Evolutionary conservation across 225 moss, liverwort and hornwort species (phyloP), one percentile per base, ranked within the genome.

Genomic region (Sphagnum tenellum): DNA sequence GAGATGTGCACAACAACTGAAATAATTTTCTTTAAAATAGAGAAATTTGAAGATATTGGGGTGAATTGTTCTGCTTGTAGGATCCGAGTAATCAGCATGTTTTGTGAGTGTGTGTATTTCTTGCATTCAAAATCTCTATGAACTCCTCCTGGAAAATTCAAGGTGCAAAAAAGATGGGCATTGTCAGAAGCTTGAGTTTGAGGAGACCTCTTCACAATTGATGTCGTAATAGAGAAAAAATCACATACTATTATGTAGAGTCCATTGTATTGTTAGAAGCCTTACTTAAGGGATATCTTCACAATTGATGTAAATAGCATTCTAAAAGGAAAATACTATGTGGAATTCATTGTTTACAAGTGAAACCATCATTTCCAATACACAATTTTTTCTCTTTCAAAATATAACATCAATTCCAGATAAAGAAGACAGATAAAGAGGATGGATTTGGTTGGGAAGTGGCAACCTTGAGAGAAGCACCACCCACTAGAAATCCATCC

Each of bases 401-500:
- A 29, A 29, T 29, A 29, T 29, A 29, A 29, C 29, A 29, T 29
- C 29, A 29, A 29, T 29, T 13, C 57, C 48, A 45, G 7, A 12
- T 12, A 8, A 56, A 56, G 0, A 3, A 47, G 3, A 7, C 7
- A 4, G 4, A 8, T 29, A 9, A 47, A 62, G 12, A 48, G 48
- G 48, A 53, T 3, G 4, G 2, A 47, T 13, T 12, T 4, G 44
- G 10, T 57, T 12, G 8, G 59, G 10, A 9, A n/a, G 46, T 47
- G 0, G 4, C 29, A 44, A 82, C 82, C 82, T 83, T 83, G 0
- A 83, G 61, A 46, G 83, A 79, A 57, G 83, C 83, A 57, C 83
- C 83, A 29, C 83, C 83, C 44, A 83, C 79, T 50, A 83, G 77
- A 29, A 83, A 83, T 3, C 83, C 83, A 60, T 83, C 83, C 9